Evolutionary conservation across 352 stramenopile genomes (phyloP).

Genomic region (Globisporangium polare): DNA sequence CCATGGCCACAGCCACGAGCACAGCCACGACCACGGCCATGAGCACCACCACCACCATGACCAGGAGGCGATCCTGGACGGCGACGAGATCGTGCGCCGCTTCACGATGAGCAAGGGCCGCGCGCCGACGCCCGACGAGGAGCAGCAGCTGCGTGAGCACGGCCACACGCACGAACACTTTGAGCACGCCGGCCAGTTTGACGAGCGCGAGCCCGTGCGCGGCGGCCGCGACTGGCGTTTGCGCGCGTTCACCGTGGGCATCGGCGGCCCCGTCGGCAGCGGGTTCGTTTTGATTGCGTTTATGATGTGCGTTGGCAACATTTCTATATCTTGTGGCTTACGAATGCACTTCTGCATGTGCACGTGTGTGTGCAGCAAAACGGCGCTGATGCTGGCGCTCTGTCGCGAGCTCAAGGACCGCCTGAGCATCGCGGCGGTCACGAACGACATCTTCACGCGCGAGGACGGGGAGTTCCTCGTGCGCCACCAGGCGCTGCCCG

Average conservation of each 20-base stretch:
- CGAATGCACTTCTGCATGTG: not conserved
- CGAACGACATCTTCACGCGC: constrained; percentile 99
- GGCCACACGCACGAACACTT: constrained; percentile 88
- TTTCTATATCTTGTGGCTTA: too few species aligned
- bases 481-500: constrained; percentile 86
- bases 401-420: constrained; percentile 85
- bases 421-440: constrained; percentile 89
- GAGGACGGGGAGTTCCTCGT: constrained; percentile 99
- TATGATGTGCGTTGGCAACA: too few species aligned
- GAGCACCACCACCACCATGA: constrained; percentile 25
- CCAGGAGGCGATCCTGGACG: constrained; percentile 33
- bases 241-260: constrained; percentile 94
- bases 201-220: constrained; percentile 52
- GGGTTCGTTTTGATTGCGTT: too few species aligned
- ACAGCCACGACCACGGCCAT: constrained; percentile 20
- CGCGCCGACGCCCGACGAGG: constrained; percentile 65
- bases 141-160: constrained; percentile 75
- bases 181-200: constrained; percentile 73
- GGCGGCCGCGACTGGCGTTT: constrained; percentile 67
- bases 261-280: constrained; percentile 94
- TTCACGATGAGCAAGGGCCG: constrained; percentile 61
- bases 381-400: constrained; percentile 92
- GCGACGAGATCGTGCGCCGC: constrained; percentile 62
- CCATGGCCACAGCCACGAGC: constrained; percentile 7
- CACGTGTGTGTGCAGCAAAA: constrained; percentile 78